These are phyloP conservation scores for Colletotrichum theobromicola DNA, from an alignment of 2,329 filamentous ascomycete genomes.

Conservation along the genomic window DNA sequence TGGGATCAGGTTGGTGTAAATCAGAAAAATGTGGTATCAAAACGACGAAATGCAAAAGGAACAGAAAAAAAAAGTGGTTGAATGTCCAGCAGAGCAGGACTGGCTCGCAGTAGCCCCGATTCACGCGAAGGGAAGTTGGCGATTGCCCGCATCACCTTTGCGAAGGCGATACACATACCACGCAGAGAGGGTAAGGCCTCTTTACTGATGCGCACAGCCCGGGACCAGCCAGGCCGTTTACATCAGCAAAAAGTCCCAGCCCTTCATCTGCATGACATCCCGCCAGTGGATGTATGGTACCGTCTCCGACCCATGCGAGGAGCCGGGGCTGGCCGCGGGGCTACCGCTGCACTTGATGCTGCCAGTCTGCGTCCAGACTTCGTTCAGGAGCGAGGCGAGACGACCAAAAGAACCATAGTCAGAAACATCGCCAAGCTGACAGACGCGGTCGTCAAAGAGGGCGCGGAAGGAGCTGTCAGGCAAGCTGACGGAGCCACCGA, in stretches of 20 bases:
- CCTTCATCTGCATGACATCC: constrained; percentile 89
- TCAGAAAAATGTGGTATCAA: constrained; percentile 30
- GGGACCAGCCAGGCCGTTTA: constrained; percentile 39
- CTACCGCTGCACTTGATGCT: constrained; percentile 43
- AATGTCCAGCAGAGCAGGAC: neutral
- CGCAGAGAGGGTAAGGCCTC: constrained; percentile 19
- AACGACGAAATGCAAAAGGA: constrained; percentile 22
- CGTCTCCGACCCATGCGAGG: constrained; percentile 39
- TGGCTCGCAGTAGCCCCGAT: constrained; percentile 14
- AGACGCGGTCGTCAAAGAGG: constrained; percentile 78
- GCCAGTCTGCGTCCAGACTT: constrained; percentile 85
- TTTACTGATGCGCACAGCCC: neutral
- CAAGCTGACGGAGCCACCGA: constrained; percentile 80
- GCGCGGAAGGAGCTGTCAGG: constrained; percentile 76
- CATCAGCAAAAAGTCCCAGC: constrained; percentile 92
- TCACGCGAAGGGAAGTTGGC: constrained; percentile 26
- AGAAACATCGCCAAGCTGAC: constrained; percentile 76
- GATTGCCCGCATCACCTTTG: constrained; percentile 42
- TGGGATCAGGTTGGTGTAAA: constrained; percentile 22
- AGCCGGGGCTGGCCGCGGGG: constrained; percentile 25
- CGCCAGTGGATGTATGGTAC: constrained; percentile 87
- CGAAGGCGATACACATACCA: constrained; percentile 27
- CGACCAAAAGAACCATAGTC: constrained; percentile 86
- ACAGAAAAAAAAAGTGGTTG: constrained; percentile 23
- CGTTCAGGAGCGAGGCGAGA: constrained; percentile 76